A percentile compares a stretch with the other conserved stretches of the same genome.
Evolutionary conservation across 2,329 filamentous ascomycete genomes (phyloP).

Genomic region (Talaromyces sp.): DNA sequence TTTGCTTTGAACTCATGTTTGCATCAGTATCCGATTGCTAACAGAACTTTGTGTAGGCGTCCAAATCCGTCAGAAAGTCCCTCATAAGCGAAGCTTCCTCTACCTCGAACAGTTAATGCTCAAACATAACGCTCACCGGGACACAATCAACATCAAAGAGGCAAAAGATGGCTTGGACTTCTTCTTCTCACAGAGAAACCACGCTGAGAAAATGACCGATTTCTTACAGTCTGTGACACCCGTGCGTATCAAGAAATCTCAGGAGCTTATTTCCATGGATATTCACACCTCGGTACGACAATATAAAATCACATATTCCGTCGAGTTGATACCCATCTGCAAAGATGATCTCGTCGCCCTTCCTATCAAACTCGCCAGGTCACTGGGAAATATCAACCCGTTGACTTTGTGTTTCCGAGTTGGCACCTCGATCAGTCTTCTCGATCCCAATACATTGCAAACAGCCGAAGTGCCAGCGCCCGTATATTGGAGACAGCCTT

Average conservation of each 20-base stretch:
- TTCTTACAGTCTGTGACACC: constrained; percentile 82
- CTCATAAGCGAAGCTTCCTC: constrained; percentile 84
- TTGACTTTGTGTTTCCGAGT: constrained; percentile 83
- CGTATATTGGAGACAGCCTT: constrained; percentile 89
- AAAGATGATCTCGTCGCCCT: constrained; percentile 96
- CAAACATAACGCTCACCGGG: constrained; percentile 85
- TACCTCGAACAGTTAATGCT: constrained; percentile 92
- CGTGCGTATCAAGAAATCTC: constrained; percentile 75
- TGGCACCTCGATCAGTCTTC: constrained; percentile 82
- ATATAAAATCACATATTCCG: constrained; percentile 92
- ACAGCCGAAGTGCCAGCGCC: constrained; percentile 79
- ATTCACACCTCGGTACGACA: constrained; percentile 85
- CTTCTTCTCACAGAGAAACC: constrained; percentile 84
- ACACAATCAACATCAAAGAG: constrained; percentile 98
- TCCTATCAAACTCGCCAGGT: constrained; percentile 83
- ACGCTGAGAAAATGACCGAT: constrained; percentile 89
- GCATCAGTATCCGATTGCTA: not conserved
- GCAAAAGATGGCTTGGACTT: constrained; percentile 95
- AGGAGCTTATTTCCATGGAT: constrained; percentile 91
- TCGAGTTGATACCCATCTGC: constrained; percentile 89
- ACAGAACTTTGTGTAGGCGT: constrained; percentile 50
- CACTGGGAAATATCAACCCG: constrained; percentile 83
- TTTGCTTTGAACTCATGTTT: not conserved
- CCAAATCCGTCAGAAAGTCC: constrained; percentile 94
- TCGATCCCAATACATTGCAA: constrained; percentile 89